These are phyloP conservation scores for Cyberlindnera galapagoensis DNA, from an alignment of 805 yeast species.

Conservation along the genomic window DNA sequence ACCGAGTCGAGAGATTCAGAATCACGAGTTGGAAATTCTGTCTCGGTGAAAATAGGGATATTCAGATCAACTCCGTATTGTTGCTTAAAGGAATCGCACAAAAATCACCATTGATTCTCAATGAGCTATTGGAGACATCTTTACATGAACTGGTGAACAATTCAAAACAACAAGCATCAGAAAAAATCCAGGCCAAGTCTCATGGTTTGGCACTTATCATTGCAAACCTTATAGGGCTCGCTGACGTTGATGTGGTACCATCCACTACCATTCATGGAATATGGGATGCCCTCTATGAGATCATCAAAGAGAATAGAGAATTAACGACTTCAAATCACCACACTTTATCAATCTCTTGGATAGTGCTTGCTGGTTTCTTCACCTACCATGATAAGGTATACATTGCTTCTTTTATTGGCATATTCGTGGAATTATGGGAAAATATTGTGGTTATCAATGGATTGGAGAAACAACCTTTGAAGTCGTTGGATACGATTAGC, in stretches of 20 bases:
- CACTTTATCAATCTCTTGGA: conserved; percentile 50
- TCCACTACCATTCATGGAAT: conserved; percentile 37
- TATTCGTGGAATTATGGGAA: conserved; percentile 60
- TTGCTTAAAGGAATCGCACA: conserved; percentile 27
- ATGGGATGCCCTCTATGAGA: conserved; percentile 33
- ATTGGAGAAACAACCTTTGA: conserved; percentile 2
- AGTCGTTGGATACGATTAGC: conserved; percentile 46
- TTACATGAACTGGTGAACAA: conserved; percentile 29
- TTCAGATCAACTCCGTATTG: conserved; percentile 36
- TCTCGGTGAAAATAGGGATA: conserved; percentile 31
- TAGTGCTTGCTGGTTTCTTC: conserved; percentile 55
- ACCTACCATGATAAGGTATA: conserved; percentile 47
- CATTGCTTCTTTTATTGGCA: conserved; percentile 49
- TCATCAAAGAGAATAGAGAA: conserved; percentile 30
- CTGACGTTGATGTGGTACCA: conserved; percentile 38
- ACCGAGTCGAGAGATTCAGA: conserved; percentile 21
- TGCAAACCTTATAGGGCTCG: conserved; percentile 28
- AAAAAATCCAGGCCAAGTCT: conserved; percentile 24
- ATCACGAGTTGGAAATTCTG: conserved; percentile 31
- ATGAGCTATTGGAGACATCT: conserved; percentile 30
- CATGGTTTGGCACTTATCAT: conserved; percentile 35
- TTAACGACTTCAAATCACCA: conserved; percentile 28
- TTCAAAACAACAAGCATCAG: conserved; percentile 22
- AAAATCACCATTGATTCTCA: conserved; percentile 30
- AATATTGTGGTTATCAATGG: conserved; percentile 27